Percentiles rank a stretch among this genome's conserved stretches.
phyloP scores from a whole-genome alignment of 75 land plant species.

The Cryptomeria japonica region DNA sequence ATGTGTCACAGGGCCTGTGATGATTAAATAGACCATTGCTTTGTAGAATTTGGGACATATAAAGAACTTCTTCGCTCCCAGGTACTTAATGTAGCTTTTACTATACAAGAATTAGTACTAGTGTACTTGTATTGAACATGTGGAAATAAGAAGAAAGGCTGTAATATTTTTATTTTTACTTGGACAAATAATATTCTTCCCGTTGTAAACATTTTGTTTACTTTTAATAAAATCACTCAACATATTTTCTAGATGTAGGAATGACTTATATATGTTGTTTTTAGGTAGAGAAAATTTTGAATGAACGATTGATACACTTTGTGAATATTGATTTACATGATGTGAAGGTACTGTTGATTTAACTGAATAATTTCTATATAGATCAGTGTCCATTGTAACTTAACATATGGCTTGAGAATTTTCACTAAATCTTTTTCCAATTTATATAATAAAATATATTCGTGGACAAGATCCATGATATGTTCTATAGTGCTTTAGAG shows the following conservation, averaged over 20 bases:
- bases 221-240: too few relatives aligned
- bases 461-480: background rate
- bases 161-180: background rate
- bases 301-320: slow-evolving; percentile 87
- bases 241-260: background rate
- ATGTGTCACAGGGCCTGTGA: slow-evolving; percentile 63
- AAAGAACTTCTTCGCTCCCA: slow-evolving; percentile 97
- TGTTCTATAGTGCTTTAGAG: background rate
- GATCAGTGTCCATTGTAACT: background rate
- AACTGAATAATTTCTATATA: background rate
- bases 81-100: slow-evolving; percentile 33
- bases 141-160: background rate
- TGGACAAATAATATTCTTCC: background rate
- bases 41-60: slow-evolving; percentile 93
- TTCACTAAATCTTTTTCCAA: background rate
- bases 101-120: background rate
- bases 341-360: slow-evolving; percentile 70
- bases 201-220: background rate
- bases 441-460: background rate
- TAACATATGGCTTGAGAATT: background rate
- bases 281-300: slow-evolving; percentile 93
- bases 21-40: slow-evolving; percentile 98
- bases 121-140: background rate
- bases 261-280: background rate
- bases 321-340: slow-evolving; percentile 92